Evolutionary conservation across 345 rosid genomes (phyloP).

Genomic region (Aegle marmelos): DNA sequence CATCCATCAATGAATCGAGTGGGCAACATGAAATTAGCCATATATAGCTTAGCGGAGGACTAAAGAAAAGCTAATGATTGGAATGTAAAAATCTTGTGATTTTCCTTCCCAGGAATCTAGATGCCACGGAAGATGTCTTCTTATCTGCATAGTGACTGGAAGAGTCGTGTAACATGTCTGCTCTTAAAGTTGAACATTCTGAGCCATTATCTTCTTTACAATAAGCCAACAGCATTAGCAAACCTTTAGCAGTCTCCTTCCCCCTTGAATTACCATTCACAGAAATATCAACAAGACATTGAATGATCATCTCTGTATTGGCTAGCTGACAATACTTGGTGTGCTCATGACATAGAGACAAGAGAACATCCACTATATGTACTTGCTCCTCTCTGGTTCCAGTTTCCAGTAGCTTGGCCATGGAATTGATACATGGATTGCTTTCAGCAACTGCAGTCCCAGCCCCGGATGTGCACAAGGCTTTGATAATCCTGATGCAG

Average conservation of each 20-base stretch:
- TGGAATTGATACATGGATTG: conserved; percentile 12
- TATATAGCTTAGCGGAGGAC: background rate
- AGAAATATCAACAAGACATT: conserved; percentile 11
- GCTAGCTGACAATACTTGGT: conserved; percentile 13
- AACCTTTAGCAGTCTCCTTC: conserved; percentile 9
- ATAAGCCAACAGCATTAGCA: conserved; percentile 22
- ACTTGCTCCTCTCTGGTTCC: conserved; percentile 32
- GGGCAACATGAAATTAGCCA: background rate
- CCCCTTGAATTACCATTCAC: conserved; percentile 21
- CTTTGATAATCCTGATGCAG: conserved; percentile 24
- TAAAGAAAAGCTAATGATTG: background rate
- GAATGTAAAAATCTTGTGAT: conserved; percentile 12
- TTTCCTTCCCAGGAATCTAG: conserved; percentile 16
- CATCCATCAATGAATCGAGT: background rate
- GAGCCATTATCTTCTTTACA: background rate
- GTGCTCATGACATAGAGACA: conserved; percentile 16
- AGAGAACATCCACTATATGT: conserved; percentile 22
- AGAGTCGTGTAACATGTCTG: background rate
- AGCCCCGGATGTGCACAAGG: conserved; percentile 29
- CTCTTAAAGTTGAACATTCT: conserved; percentile 1
- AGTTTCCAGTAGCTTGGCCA: conserved; percentile 25
- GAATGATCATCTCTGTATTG: conserved; percentile 15
- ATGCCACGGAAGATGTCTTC: conserved; percentile 12
- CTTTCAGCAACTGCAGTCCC: conserved; percentile 24
- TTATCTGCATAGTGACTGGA: background rate